Evolutionary conservation across 2,329 filamentous ascomycete species (phyloP).

Genomic region (Metarhizium rileyi): DNA sequence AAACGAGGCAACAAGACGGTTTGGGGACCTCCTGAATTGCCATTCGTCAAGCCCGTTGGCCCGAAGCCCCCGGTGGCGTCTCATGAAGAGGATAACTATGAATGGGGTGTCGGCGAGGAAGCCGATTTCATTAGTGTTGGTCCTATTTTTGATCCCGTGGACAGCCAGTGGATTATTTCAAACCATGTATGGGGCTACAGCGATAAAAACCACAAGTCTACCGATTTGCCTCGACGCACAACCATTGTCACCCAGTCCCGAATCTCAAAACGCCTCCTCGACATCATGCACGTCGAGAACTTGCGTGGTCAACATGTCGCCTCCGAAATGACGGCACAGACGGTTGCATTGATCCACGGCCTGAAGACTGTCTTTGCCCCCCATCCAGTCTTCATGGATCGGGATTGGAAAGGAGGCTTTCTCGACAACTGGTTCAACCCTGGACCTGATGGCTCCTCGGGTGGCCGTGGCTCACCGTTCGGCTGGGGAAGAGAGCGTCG

Average conservation of each 20-base stretch:
- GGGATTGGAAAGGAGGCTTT: conserved; percentile 52
- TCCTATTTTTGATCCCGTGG: conserved; percentile 67
- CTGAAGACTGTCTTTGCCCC: conserved; percentile 71
- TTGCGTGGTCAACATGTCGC: conserved; percentile 64
- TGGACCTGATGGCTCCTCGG: conserved; percentile 43
- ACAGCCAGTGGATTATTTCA: conserved; percentile 64
- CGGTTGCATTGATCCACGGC: conserved; percentile 64
- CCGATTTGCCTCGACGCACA: conserved; percentile 57
- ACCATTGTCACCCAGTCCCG: conserved; percentile 73
- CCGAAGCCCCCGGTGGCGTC: conserved; percentile 51
- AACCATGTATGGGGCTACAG: conserved; percentile 60
- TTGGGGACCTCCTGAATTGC: conserved; percentile 55
- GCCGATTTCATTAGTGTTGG: conserved; percentile 66
- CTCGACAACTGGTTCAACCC: conserved; percentile 52
- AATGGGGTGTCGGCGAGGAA: conserved; percentile 69
- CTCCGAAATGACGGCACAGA: conserved; percentile 71
- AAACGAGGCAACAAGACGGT: conserved; percentile 43
- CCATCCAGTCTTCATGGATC: conserved; percentile 71
- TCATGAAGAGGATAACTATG: conserved; percentile 54
- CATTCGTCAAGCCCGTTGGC: conserved; percentile 52
- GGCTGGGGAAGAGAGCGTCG: conserved; percentile 49
- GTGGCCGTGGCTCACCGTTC: conserved; percentile 46
- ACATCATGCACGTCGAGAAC: conserved; percentile 71
- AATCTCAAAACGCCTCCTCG: conserved; percentile 59
- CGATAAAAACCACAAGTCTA: conserved; percentile 36